Conservation (phyloP, 768 basidiomycete genomes). For the Hygrophorus pudorinus region DNA sequence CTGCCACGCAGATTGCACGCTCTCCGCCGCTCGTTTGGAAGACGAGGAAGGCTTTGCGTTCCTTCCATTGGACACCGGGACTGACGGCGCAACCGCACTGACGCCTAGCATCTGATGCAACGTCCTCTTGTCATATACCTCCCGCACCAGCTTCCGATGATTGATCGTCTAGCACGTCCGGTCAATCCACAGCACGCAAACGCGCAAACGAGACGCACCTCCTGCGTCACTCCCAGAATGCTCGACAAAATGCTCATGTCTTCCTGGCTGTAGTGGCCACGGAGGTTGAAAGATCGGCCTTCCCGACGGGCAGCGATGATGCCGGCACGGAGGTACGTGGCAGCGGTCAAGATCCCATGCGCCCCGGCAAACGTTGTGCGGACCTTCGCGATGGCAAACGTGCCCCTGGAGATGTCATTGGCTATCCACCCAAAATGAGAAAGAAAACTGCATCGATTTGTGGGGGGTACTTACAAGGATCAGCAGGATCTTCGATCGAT, state of each 20-base stretch:
- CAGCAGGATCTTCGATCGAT: conserved; percentile 90
- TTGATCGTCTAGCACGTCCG: conserved; percentile 51
- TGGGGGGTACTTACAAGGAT: conserved; percentile 50
- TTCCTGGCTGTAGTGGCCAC: conserved; percentile 35
- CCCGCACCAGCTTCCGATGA: conserved; percentile 58
- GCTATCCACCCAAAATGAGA: conserved; percentile 32
- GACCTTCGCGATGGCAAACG: conserved; percentile 76
- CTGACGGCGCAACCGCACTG: conserved; percentile 2
- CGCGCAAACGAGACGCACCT: conserved; percentile 38
- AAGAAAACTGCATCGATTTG: neutral
- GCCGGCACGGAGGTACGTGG: conserved; percentile 55
- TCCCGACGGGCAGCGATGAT: conserved; percentile 47
- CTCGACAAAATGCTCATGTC: conserved; percentile 73
- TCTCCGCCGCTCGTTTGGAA: conserved; percentile 11
- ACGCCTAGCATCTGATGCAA: conserved; percentile 51
- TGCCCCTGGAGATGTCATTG: conserved; percentile 89
- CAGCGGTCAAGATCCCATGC: conserved; percentile 63
- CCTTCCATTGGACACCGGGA: neutral
- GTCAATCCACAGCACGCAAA: too few species aligned
- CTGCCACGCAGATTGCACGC: conserved; percentile 29
- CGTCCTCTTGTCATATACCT: conserved; percentile 49
- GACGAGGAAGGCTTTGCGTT: conserved; percentile 6
- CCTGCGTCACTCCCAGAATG: conserved; percentile 75
- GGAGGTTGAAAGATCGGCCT: conserved; percentile 37
- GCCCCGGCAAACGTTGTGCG: conserved; percentile 79